phyloP scores from a whole-genome alignment of 139 green algal genomes.

The Marvania coccoides region DNA sequence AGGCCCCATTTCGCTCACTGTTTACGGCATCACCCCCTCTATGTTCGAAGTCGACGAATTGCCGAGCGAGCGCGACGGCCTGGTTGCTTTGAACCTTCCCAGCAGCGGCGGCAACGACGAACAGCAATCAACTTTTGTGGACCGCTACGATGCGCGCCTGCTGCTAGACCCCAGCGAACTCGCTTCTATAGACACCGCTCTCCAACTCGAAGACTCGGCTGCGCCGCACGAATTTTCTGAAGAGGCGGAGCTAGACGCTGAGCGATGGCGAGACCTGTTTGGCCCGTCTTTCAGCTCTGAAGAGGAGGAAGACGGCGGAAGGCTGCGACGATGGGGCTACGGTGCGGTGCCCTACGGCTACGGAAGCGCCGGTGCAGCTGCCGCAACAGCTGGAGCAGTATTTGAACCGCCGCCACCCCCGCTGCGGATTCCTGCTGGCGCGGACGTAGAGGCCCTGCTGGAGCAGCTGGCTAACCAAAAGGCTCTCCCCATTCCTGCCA shows the following conservation, averaged over 20 bases:
- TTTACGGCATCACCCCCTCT: too few species aligned
- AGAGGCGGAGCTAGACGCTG: not conserved
- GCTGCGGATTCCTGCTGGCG: not conserved
- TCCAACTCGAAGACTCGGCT: not conserved
- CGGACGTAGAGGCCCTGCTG: not conserved
- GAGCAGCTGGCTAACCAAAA: too few species aligned
- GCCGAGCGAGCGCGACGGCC: too few species aligned
- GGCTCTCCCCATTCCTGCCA: too few species aligned
- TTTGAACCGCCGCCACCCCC: not conserved
- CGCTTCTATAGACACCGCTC: not conserved
- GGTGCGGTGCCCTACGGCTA: not conserved
- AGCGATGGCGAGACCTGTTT: not conserved
- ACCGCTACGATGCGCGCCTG: slow-evolving; percentile 3
- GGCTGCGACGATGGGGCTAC: not conserved
- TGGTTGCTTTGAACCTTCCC: too few species aligned
- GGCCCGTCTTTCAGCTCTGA: not conserved
- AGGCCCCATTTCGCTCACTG: too few species aligned
- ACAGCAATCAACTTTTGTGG: too few species aligned
- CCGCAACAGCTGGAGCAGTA: not conserved
- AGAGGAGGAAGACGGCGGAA: not conserved
- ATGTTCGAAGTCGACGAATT: too few species aligned
- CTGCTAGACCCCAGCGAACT: not conserved
- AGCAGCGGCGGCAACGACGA: too few species aligned
- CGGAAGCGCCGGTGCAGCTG: not conserved
- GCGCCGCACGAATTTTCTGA: not conserved